phyloP scores from a whole-genome alignment of 225 moss, liverwort and hornwort species.

The Ulota crispa region DNA sequence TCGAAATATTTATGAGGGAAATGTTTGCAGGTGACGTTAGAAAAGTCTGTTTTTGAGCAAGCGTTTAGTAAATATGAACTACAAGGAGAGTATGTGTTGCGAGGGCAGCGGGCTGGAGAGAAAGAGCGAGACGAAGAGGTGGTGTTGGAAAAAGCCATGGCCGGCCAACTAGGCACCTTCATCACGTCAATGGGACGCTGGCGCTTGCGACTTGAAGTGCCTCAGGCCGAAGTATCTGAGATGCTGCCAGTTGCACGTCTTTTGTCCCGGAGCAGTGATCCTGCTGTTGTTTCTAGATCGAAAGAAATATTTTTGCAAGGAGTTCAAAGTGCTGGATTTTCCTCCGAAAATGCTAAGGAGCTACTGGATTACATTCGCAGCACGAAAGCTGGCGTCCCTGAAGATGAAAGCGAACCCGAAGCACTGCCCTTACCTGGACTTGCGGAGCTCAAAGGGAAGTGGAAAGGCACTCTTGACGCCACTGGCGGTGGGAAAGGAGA shows the following conservation, averaged over 20 bases:
- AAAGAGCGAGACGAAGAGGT: conserved; percentile 85
- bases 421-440: conserved; percentile 90
- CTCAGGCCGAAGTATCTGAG: conserved; percentile 92
- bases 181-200: conserved; percentile 99
- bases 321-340: conserved; percentile 77
- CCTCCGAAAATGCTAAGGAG: conserved; percentile 78
- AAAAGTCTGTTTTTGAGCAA: conserved; percentile 90
- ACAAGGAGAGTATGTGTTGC: conserved; percentile 97
- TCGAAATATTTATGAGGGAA: conserved; percentile 11
- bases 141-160: conserved; percentile 92
- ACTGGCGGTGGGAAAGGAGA: conserved; percentile 99
- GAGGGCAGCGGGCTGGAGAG: conserved; percentile 90
- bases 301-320: conserved; percentile 97
- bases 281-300: conserved; percentile 90
- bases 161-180: conserved; percentile 82
- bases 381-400: conserved; percentile 54
- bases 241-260: conserved; percentile 96
- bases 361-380: conserved; percentile 79
- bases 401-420: conserved; percentile 79
- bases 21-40: conserved; percentile 79
- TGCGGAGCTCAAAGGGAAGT: conserved; percentile 91
- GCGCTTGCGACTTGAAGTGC: conserved; percentile 93
- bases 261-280: conserved; percentile 95
- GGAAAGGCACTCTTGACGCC: conserved; percentile 94
- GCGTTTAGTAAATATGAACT: conserved; percentile 85